Conservation (phyloP, 768 basidiomycete species). For the Suillus weaverae region DNA sequence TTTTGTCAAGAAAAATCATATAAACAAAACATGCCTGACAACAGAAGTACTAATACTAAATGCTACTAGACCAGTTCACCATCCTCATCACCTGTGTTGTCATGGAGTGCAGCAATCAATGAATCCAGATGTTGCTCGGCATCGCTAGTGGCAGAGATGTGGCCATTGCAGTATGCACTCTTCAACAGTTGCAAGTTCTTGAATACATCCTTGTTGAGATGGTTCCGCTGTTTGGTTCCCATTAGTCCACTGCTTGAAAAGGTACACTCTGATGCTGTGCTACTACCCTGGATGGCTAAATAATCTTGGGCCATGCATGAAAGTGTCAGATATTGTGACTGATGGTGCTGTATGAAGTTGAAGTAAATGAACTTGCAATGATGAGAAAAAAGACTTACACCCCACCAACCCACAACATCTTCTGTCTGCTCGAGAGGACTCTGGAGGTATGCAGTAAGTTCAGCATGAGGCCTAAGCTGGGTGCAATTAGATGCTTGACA, state of each 20-base stretch:
- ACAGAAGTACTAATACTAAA: no score
- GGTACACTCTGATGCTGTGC: slow-evolving; percentile 23
- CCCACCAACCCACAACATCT: slow-evolving; percentile 9
- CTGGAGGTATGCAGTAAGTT: slow-evolving; percentile 2
- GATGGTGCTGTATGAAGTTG: slow-evolving; percentile 1
- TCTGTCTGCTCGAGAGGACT: slow-evolving; percentile 4
- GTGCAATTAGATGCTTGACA: not conserved
- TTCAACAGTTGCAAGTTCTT: slow-evolving; percentile 23
- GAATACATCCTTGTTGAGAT: slow-evolving; percentile 24
- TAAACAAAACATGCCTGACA: no score
- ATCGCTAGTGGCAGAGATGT: slow-evolving; percentile 20
- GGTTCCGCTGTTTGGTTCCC: slow-evolving; percentile 19
- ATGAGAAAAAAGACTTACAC: slow-evolving; percentile 5
- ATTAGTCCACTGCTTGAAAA: slow-evolving; percentile 31
- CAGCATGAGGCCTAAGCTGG: not conserved
- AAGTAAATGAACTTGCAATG: not conserved
- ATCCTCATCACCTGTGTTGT: not conserved
- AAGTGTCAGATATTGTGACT: slow-evolving; percentile 18
- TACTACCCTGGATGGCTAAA: slow-evolving; percentile 28
- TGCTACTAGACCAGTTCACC: not conserved
- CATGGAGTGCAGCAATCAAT: not conserved
- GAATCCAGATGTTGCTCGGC: slow-evolving; percentile 2
- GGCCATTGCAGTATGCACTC: slow-evolving; percentile 28
- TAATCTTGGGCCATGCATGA: slow-evolving; percentile 15
- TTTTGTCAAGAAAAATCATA: not conserved